These are phyloP conservation scores for Fusarium neocosmosporiellum DNA, from an alignment of 2,329 filamentous ascomycete species.

Conservation along the genomic window DNA sequence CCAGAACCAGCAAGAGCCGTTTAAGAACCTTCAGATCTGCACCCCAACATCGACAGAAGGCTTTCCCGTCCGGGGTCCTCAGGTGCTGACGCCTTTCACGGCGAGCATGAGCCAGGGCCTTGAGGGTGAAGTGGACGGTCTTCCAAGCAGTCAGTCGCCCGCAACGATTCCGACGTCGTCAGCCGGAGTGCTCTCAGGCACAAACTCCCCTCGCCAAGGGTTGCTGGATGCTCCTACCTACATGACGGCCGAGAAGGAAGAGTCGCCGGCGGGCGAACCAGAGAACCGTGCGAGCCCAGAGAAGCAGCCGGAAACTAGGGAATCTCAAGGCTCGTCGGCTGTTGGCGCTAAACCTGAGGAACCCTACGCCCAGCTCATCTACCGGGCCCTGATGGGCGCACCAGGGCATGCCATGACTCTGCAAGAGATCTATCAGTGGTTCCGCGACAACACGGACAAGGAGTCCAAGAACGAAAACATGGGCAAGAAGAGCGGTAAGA, in stretches of 20 bases:
- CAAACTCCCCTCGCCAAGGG: constrained; percentile 34
- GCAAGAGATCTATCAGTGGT: constrained; percentile 92
- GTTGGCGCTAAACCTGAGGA: constrained; percentile 56
- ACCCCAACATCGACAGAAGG: constrained; percentile 42
- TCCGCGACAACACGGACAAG: constrained; percentile 83
- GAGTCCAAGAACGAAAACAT: constrained; percentile 70
- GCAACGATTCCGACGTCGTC: constrained; percentile 22
- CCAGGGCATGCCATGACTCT: constrained; percentile 78
- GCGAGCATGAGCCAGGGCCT: constrained; percentile 24
- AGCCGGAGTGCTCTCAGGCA: constrained; percentile 29
- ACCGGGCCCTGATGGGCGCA: constrained; percentile 76
- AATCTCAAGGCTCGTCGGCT: constrained; percentile 2
- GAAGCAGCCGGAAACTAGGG: constrained; percentile 18
- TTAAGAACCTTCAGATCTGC: constrained; percentile 37
- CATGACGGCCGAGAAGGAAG: constrained; percentile 21
- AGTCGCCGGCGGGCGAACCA: constrained; percentile 7
- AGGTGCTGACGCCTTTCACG: constrained; percentile 33
- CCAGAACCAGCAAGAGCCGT: constrained; percentile 34
- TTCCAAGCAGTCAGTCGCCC: constrained; percentile 24
- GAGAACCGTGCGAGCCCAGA: constrained; percentile 19
- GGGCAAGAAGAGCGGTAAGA: constrained; percentile 30
- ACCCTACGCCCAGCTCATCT: constrained; percentile 87
- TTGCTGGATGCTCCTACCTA: constrained; percentile 25
- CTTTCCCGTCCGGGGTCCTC: constrained; percentile 27
- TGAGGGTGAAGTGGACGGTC: constrained; percentile 33